Evolutionary conservation across 108 stramenopile genomes (phyloP).

Genomic region (Pseudonitzschia pungens): DNA sequence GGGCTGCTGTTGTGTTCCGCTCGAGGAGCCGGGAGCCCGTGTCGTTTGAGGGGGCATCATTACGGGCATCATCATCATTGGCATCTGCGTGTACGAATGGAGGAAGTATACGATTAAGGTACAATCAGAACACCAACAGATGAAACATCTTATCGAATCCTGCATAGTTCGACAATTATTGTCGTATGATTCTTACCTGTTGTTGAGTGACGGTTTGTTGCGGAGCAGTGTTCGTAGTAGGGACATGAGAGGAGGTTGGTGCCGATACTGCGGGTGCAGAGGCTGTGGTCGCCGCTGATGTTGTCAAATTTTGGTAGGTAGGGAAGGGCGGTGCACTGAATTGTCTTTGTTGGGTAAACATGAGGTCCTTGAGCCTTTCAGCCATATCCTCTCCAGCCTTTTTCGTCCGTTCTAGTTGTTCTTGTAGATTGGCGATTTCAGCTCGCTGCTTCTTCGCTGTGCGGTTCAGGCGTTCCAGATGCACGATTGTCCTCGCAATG

Average conservation of each 20-base stretch:
- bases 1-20: slow-evolving; percentile 22
- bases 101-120: not conserved
- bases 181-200: slow-evolving; percentile 6
- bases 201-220: not conserved
- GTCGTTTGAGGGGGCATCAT: slow-evolving; percentile 58
- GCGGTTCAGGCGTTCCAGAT: slow-evolving; percentile 47
- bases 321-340: not conserved
- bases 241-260: not conserved
- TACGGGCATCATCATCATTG: slow-evolving; percentile 87
- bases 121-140: not conserved
- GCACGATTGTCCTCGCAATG: slow-evolving; percentile 69
- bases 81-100: slow-evolving; percentile 14
- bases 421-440: slow-evolving; percentile 56
- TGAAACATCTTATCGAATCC: too few species aligned
- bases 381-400: slow-evolving; percentile 54
- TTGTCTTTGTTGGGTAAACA: slow-evolving; percentile 27
- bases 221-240: not conserved
- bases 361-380: slow-evolving; percentile 43
- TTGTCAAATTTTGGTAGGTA: not conserved
- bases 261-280: not conserved
- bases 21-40: slow-evolving; percentile 13
- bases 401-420: slow-evolving; percentile 54
- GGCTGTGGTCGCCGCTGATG: not conserved
- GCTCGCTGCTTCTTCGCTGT: slow-evolving; percentile 40
- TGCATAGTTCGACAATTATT: not conserved